phyloP scores from a whole-genome alignment of 2,329 filamentous ascomycete genomes.

The Magnaporthiopsis incrustans region DNA sequence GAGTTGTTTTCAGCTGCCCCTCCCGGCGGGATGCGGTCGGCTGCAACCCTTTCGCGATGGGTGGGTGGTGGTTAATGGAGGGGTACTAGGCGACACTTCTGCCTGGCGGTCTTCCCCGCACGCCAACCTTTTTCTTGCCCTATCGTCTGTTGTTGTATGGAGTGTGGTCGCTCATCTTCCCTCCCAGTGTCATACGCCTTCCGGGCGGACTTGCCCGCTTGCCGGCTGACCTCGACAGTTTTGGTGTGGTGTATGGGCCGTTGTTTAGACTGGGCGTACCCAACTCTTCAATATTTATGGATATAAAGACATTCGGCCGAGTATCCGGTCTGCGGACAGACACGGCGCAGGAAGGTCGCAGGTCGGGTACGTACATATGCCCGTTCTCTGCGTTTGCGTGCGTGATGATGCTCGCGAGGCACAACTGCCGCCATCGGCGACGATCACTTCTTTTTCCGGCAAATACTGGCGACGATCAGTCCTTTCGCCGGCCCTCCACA shows the following conservation, averaged over 20 bases:
- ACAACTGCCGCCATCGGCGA: not conserved
- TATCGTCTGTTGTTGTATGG: too few relatives aligned
- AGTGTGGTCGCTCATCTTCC: too few relatives aligned
- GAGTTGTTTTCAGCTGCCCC: not conserved
- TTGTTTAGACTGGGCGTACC: not conserved
- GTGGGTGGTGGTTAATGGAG: not conserved
- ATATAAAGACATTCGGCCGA: too few relatives aligned
- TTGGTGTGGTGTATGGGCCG: not conserved
- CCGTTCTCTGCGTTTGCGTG: too few relatives aligned
- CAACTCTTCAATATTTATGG: too few relatives aligned
- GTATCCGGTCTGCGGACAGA: too few relatives aligned
- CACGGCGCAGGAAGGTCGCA: not conserved
- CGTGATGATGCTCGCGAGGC: not conserved
- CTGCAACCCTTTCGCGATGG: not conserved
- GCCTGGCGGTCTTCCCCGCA: not conserved
- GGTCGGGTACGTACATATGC: not conserved
- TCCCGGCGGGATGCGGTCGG: not conserved
- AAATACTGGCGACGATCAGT: not conserved
- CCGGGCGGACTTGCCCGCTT: not conserved
- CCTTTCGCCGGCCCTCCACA: not conserved
- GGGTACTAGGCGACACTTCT: not conserved
- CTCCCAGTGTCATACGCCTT: not conserved
- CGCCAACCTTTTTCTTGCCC: too few relatives aligned
- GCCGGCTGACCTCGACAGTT: not conserved
- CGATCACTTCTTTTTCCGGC: not conserved